Conservation (phyloP, 768 basidiomycete genomes). For the Artomyces pyxidatus region DNA sequence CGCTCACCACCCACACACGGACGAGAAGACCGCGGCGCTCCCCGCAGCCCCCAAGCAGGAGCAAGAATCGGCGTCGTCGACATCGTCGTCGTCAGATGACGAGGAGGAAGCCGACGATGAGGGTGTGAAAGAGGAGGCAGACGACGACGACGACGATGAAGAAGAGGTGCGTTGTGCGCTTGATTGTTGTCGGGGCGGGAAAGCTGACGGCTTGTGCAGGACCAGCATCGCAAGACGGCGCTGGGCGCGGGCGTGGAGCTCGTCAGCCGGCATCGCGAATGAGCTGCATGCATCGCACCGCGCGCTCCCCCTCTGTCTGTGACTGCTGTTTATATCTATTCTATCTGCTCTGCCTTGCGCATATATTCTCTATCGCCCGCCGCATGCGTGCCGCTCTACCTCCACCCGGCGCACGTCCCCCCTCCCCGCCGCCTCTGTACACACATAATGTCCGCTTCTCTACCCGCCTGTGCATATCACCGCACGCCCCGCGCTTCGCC, state of each 20-base stretch:
- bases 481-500: too few relatives aligned
- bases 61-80: slow-evolving; percentile 6
- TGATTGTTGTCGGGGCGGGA: background rate
- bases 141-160: slow-evolving; percentile 20
- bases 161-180: slow-evolving; percentile 22
- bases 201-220: slow-evolving; percentile 4
- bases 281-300: background rate
- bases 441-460: too few relatives aligned
- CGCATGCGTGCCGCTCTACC: too few relatives aligned
- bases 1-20: background rate
- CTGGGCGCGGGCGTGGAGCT: slow-evolving; percentile 16
- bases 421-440: too few relatives aligned
- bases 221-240: slow-evolving; percentile 10
- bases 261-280: slow-evolving; percentile 15
- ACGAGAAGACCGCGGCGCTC: background rate
- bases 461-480: too few relatives aligned
- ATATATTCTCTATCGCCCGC: too few relatives aligned
- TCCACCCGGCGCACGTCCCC: too few relatives aligned
- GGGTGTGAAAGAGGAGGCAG: slow-evolving; percentile 6
- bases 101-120: slow-evolving; percentile 11
- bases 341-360: too few relatives aligned
- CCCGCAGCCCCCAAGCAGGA: slow-evolving; percentile 4
- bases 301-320: background rate
- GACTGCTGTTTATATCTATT: too few relatives aligned
- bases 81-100: slow-evolving; percentile 16